A percentile compares a stretch with the other conserved stretches of the same genome.
Conservation (phyloP, 345 rosid genomes). For the Sonneratia alba region DNA sequence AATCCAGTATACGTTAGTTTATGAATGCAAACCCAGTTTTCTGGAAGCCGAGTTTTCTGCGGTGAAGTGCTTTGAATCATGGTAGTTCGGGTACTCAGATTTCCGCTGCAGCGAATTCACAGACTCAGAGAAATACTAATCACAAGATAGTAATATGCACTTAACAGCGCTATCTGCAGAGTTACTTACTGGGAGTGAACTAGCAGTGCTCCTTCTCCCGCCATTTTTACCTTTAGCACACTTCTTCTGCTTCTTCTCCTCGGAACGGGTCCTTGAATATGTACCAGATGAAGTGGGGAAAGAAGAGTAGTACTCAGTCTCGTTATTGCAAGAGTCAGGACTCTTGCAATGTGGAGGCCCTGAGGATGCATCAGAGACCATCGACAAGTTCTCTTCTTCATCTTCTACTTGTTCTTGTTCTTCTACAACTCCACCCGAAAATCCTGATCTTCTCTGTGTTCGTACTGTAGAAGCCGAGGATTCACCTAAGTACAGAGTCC, state of each 20-base stretch:
- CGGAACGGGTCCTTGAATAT: neutral
- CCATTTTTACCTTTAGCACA: slow-evolving; percentile 20
- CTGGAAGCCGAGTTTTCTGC: slow-evolving; percentile 5
- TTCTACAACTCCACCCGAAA: slow-evolving; percentile 3
- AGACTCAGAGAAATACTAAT: neutral
- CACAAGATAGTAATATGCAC: neutral
- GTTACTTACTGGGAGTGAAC: slow-evolving; percentile 1
- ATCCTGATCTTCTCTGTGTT: slow-evolving; percentile 10
- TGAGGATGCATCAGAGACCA: slow-evolving; percentile 93
- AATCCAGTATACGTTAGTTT: neutral
- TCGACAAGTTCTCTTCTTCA: slow-evolving; percentile 53
- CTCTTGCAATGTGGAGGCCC: slow-evolving; percentile 47
- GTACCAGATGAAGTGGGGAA: slow-evolving; percentile 5
- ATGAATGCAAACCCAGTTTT: slow-evolving; percentile 5
- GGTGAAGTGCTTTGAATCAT: neutral
- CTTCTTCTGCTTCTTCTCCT: slow-evolving; percentile 11
- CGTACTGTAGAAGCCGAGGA: neutral
- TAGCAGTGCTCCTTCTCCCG: slow-evolving; percentile 2
- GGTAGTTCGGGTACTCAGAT: neutral
- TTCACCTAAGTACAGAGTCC: neutral
- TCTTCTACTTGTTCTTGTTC: slow-evolving; percentile 35
- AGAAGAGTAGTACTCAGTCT: slow-evolving; percentile 19
- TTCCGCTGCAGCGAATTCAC: slow-evolving; percentile 1
- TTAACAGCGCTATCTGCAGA: neutral
- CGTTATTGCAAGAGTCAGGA: slow-evolving; percentile 24